Conservation (phyloP, 106 monocot genomes). For the Posidonia australis region DNA sequence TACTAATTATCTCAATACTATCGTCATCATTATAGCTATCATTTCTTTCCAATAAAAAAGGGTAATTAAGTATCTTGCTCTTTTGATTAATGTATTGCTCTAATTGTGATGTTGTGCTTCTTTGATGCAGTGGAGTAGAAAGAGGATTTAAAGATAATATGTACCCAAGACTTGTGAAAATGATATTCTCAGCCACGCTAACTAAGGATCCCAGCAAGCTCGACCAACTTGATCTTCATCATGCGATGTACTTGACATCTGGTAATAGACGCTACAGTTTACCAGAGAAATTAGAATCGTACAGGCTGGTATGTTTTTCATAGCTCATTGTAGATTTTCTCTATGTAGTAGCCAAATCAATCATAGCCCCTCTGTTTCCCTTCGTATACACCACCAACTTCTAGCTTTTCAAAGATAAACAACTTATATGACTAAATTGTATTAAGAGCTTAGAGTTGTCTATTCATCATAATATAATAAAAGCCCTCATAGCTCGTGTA, state of each 20-base stretch:
- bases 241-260: constrained; percentile 70
- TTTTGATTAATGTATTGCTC: background rate
- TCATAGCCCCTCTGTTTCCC: no score
- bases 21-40: no score
- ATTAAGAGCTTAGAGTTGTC: background rate
- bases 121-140: constrained; percentile 40
- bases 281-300: constrained; percentile 58
- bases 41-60: background rate
- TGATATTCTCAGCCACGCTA: constrained; percentile 80
- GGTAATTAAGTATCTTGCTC: background rate
- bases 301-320: constrained; percentile 40
- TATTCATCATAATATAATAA: no score
- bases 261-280: constrained; percentile 63
- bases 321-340: background rate
- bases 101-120: background rate
- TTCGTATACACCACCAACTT: no score
- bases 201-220: constrained; percentile 97
- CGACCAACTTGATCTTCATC: constrained; percentile 77
- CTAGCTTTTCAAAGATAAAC: no score
- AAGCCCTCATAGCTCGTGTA: no score
- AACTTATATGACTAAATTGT: background rate
- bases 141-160: constrained; percentile 62
- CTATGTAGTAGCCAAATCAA: no score
- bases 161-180: constrained; percentile 62
- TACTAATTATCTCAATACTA: no score